Base-by-base conservation (phyloP, 805 yeast species). In the Lipomyces chichibuensis region DNA sequence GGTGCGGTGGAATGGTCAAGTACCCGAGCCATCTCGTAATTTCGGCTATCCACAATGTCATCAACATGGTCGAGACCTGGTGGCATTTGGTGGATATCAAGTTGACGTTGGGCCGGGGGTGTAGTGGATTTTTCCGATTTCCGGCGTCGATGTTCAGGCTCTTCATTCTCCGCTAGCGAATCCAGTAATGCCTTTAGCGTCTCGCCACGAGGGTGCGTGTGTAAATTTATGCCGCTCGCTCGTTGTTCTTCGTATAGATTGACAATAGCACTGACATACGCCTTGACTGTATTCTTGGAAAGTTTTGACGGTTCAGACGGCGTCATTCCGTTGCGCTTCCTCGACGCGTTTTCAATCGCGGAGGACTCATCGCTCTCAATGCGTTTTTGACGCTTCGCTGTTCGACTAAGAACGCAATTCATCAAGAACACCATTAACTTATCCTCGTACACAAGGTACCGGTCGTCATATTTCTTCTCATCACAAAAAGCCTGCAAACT, bases 141-240 rank as follows among this genome's bases (percentile, higher is more conserved):
- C 43, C 63, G 62, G 35, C 53, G 46, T 14, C 63, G 58, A n/a
- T 43, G 63, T 53, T 60, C 63, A n/a, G 58, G 63, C 37, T 60
- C 63, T 25, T 52, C 60, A 29, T 60, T 60, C 11, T 60, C 56
- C 17, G 63, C 39, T 2, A 60, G 57, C 20, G 49, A 29, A n/a
- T 54, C 63, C 7, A 60, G 23, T 51, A 39, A 25, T 9, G 60
- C 62, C 52, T 55, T 52, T 27, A 60, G 13, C 6, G 20, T n/a
- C 20, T 60, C 63, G 17, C 63, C 63, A 7, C 63, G 33, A 62
- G 63, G 63, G 32, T 60, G 63, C 5, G 27, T 17, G 43, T 60
- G 63, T 20, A 60, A 35, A 54, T 60, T 60, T 11, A 60, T 54
- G 23, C 63, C 63, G 14, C 49, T 25, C 11, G 57, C 60, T 14